Base-by-base conservation (phyloP, 441 rosid genomes). In the Pelargonium citronellum region DNA sequence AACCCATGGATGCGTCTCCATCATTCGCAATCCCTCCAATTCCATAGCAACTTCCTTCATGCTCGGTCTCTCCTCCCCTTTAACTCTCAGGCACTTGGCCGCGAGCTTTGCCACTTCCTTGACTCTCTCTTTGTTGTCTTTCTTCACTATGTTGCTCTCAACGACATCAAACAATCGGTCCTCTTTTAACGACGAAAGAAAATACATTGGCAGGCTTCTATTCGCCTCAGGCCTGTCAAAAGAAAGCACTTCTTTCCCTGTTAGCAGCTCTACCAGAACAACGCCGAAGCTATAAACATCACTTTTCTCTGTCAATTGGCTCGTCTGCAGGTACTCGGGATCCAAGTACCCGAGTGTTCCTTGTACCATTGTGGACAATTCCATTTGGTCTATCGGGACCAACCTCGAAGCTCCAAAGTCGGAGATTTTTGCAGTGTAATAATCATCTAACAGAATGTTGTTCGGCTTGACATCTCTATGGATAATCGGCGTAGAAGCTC, bases 331-430 rank as follows among this genome's bases (percentile, higher is more conserved):
- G 71, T 75, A 75, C 11, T 71, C 69, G 0, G 69, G 75, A 11
- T 75, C 75, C 5, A 75, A 19, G 24, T 75, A 71, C 47, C 78
- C 78, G 7, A 67, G 44, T 17, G 75, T 75, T 5, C 78, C 78
- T 6, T 71, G 66, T 0, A 71, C 69, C 57, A 75, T 8, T 1
- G 72, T 75, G 47, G 1, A 43, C 1, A 75, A 9, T 1, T 70
- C 71, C 0, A 37, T 60, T 20, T 70, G 68, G 39, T 75, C 74
- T 0, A 67, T 37, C 0, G 70, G 73, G 7, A 74, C 55, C 7
- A 67, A 44, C 34, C 73, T 69, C 2, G 76, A 77, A 15, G 79
- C 71, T 16, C 79, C 79, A 64, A 77, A 77, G n/a, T 77, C 79
- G 0, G 76, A 69, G 6, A 72, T 67, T 41, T 76, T 76, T 0